These are phyloP conservation scores for Grosmannia serpens DNA, from an alignment of 2,329 filamentous ascomycete species.

Conservation along the genomic window DNA sequence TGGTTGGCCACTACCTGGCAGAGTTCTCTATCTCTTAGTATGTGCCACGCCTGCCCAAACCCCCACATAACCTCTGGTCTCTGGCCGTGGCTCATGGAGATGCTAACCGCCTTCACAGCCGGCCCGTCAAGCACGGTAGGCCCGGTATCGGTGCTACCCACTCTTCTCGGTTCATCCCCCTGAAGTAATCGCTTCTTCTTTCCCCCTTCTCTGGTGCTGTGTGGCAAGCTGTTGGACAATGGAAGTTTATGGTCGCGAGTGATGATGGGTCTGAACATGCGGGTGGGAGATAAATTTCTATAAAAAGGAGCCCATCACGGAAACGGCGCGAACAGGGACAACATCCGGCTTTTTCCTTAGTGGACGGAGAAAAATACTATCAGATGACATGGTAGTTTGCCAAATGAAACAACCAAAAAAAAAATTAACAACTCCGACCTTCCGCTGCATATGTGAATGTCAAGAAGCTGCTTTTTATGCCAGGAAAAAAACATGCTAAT, in stretches of 20 bases:
- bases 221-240: background rate
- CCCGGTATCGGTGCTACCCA: constrained; percentile 99
- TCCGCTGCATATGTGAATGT: background rate
- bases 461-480: background rate
- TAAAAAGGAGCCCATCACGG: constrained; percentile 1
- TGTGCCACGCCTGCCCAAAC: constrained; percentile 27
- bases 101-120: constrained; percentile 43
- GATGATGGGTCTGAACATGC: constrained; percentile 1
- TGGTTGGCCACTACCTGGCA: constrained; percentile 98
- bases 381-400: background rate
- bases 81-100: too few species aligned
- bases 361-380: background rate
- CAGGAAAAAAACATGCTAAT: background rate
- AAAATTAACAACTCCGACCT: background rate
- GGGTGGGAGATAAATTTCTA: background rate
- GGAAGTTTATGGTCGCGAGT: constrained; percentile 1
- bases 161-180: constrained; percentile 99
- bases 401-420: constrained; percentile 1
- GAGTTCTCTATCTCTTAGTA: constrained; percentile 99
- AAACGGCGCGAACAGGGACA: constrained; percentile 4
- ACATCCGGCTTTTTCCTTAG: background rate
- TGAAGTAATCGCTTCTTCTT: constrained; percentile 63
- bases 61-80: too few species aligned
- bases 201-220: background rate
- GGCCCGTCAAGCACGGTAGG: constrained; percentile 99